Base-by-base conservation (phyloP, 2,329 filamentous ascomycete genomes). In the Fusarium temperatum region DNA sequence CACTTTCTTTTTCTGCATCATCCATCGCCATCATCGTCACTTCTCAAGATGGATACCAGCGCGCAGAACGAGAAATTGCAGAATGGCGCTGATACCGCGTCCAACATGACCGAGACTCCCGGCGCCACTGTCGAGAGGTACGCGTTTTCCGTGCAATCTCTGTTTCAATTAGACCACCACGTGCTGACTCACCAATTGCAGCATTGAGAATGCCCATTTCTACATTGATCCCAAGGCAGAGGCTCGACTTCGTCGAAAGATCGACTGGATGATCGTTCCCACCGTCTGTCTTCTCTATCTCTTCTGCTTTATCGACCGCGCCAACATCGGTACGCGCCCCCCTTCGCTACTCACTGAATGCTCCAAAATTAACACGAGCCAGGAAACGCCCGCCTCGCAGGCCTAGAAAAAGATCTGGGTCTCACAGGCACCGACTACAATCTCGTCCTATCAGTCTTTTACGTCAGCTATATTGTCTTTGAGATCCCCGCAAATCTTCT, bases 261-360 rank as follows among this genome's bases (percentile, higher is more conserved):
- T 70, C n/a, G 68, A 70, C 17, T 70, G 32, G 42, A 70, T 70
- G 66, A 51, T 70, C 11, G 66, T 70, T 9, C 68, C 68, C 11
- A 70, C 67, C 6, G 66, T 70, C 11, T 70, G 66, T 24, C 30
- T 70, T 0, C 82, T 92, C 9, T 92, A 91, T 73, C 83, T 92
- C 0, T 91, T 92, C 75, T 91, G 89, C 79, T 92, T 91, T 78
- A 91, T 92, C 61, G 90, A 92, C 76, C 84, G 90, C 24, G 88
- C 72, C 5, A 75, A 75, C 11, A 68, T 74, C 8, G 72, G 72
- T 75, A 41, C 3, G 36, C 35, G 8, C 20, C 15, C 15, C 3
- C 8, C 7, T 6, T 17, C 15, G 2, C n/a, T 15, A 3, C 20
- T 15, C 7, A 4, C 14, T 17, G 11, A 4, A 18, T 13, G 3